A percentile compares a stretch with the other conserved stretches of the same genome.
Conservation (phyloP, 2,329 filamentous ascomycete genomes). For the Ascocoryne sarcoides region DNA sequence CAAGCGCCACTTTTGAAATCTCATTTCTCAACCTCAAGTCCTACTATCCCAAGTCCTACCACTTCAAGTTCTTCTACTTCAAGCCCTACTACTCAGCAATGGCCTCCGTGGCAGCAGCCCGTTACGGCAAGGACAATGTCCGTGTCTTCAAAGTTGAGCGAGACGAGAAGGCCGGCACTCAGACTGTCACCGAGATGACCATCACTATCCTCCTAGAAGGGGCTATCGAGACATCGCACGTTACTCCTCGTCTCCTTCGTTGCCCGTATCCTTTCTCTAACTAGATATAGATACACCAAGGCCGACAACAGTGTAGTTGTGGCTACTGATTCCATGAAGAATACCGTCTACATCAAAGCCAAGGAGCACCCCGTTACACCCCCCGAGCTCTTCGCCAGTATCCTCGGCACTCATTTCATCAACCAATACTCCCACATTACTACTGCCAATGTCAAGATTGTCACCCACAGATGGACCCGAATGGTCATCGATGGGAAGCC, state of each 20-base stretch:
- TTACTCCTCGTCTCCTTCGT: constrained; percentile 7
- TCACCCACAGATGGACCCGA: constrained; percentile 85
- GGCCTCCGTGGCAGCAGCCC: constrained; percentile 43
- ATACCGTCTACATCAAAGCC: constrained; percentile 90
- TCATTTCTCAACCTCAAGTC: background rate
- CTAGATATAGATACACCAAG: constrained; percentile 63
- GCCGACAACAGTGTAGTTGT: constrained; percentile 95
- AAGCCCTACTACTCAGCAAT: background rate
- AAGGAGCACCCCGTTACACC: constrained; percentile 89
- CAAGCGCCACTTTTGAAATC: background rate
- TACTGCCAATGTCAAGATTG: constrained; percentile 70
- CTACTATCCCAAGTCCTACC: background rate
- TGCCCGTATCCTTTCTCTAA: constrained; percentile 13
- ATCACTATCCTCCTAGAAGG: constrained; percentile 89
- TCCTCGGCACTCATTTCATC: constrained; percentile 82
- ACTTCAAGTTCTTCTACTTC: background rate
- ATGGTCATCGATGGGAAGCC: constrained; percentile 79
- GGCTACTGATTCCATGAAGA: constrained; percentile 96
- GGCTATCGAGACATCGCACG: constrained; percentile 75
- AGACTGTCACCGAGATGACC: constrained; percentile 90
- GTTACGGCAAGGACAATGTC: constrained; percentile 96
- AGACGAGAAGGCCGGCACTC: constrained; percentile 64
- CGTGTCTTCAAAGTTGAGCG: constrained; percentile 91
- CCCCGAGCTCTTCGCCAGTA: constrained; percentile 82
- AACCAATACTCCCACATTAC: constrained; percentile 82